Evolutionary conservation across 257 asterid genomes (phyloP), one percentile per base, ranked within the genome.

Genomic region (Solanum pimpinellifolium): DNA sequence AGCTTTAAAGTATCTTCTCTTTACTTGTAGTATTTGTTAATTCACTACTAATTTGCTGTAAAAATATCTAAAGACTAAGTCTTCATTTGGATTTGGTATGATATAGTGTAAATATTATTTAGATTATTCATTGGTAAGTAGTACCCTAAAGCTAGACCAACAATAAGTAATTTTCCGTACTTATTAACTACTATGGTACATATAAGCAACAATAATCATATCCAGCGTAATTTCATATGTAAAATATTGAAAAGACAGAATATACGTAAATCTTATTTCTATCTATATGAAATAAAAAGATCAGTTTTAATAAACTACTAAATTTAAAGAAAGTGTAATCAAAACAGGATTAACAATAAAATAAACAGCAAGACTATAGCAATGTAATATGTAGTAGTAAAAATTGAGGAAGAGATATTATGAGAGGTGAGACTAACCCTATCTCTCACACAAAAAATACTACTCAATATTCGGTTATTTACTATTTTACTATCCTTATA

Each of bases 281-380:
- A 56, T 0, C 5, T 56, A 18, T 56, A 20, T 56, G 3, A 20
- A 56, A 11, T 56, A 20, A 20, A 56, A 56, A 56, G 0, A 56
- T 56, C 3, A 1, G 8, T 8, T 59, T 2, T 21, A 3, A 59
- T 59, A 20, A 0, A 59, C 2, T 0, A 1, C 3, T 5, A 1
- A 9, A 20, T 6, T 20, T 21, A 8, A 59, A 59, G 10, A 59
- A 59, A 8, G 2, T 21, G 27, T 8, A 21, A 59, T 20, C 27
- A 20, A 56, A 59, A 8, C 2, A 59, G 0, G 0, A 21, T 59
- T 8, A 21, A 59, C 21, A 59, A 21, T 18, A 56, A 56, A 56
- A 56, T 8, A 59, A 21, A 7, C 0, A 42, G 3, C 11, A 42
- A 42, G 1, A 42, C 3, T 9, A 42, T 42, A 42, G 47, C 27